Base-by-base conservation (phyloP, 441 rosid species). In the Erodium trifolium region DNA sequence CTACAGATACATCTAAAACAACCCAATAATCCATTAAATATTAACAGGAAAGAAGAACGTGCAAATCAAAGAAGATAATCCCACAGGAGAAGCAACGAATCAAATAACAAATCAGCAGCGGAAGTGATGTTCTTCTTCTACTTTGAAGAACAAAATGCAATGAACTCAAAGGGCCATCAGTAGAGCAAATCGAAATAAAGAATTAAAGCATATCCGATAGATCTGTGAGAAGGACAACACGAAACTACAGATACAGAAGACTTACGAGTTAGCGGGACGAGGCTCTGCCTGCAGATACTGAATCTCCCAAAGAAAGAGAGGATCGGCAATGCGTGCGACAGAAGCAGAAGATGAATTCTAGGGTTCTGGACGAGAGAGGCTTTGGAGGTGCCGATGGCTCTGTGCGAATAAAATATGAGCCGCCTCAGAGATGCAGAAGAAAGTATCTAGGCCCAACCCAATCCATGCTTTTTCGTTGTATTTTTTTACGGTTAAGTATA, bases 291-390 rank as follows among this genome's bases (percentile, higher is more conserved):
- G 53, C 3, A 13, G 16, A 13, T 49, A 4, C 27, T 23, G 27
- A 23, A 23, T 2, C 27, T 23, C 27, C 27, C 27, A 23, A 23
- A 0, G 27, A 23, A 49, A 13, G 4, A 13, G 12, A 13, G 55
- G 5, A 49, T 13, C 55, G 16, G 55, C 12, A 49, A 49, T 49
- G 14, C 14, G n/a, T 49, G 55, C 55, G 55, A 49, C 12, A 10
- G 55, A 13, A 49, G 55, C 14, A 49, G 55, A 49, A 49, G 55
- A 13, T 49, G 14, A 53, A 51, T 53, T 62, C 69, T 72, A 66
- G 76, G 75, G 70, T 67, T 72, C 72, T 68, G 55, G 34, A 31
- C 12, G 43, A 68, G 11, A 68, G 70, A 63, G 70, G 67, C 75
- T 71, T 68, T 65, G 75, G 66, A 64, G 75, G 64, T 67, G 70